Percentiles rank a stretch among this genome's conserved stretches.
phyloP scores from a whole-genome alignment of 108 stramenopile species.

The Nitzschia sp. region DNA sequence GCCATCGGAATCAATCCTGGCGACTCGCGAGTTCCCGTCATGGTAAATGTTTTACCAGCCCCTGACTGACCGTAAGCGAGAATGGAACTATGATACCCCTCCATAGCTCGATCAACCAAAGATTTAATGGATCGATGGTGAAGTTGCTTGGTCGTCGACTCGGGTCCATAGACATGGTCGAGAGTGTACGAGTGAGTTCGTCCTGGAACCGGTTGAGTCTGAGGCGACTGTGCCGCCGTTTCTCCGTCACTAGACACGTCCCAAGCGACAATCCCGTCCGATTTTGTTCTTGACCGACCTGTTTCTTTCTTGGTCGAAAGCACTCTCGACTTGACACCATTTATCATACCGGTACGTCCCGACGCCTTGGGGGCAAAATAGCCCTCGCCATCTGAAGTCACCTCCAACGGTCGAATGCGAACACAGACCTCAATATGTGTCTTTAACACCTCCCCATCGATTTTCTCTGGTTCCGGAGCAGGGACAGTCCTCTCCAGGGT shows the following conservation, averaged over 20 bases:
- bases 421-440: conserved; percentile 54
- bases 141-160: conserved; percentile 38
- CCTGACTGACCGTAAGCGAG: conserved; percentile 92
- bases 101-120: conserved; percentile 70
- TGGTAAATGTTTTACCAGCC: conserved; percentile 85
- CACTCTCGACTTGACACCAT: neutral
- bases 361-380: conserved; percentile 4
- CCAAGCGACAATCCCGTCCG: conserved; percentile 35
- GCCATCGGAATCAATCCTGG: conserved; percentile 71
- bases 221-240: conserved; percentile 40
- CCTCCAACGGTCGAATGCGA: conserved; percentile 40
- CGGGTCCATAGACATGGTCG: conserved; percentile 60
- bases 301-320: too few relatives aligned
- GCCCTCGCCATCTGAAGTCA: conserved; percentile 5
- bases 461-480: neutral
- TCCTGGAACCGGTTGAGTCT: conserved; percentile 35
- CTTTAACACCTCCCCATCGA: conserved; percentile 16
- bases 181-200: conserved; percentile 60
- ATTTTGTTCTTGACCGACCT: neutral
- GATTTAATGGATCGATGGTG: conserved; percentile 50
- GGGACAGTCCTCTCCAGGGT: neutral
- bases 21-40: conserved; percentile 62
- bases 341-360: neutral
- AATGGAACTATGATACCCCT: conserved; percentile 92
- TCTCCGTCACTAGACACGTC: conserved; percentile 35